Conservation (phyloP, 176 grass and related monocot genomes). For the Elymus sibiricus region DNA sequence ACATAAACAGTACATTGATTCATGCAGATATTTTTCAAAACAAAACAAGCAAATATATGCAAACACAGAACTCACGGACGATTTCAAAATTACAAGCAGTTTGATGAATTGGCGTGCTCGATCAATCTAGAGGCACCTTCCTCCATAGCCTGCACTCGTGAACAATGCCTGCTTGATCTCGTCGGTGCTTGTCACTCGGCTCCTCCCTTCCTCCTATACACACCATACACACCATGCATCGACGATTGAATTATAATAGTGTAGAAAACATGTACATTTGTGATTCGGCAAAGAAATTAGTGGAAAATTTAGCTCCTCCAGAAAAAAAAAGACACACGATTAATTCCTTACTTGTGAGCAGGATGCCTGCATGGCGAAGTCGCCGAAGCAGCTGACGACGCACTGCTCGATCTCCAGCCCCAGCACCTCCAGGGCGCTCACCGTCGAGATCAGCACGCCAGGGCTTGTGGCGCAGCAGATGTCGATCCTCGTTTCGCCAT, state of each 20-base stretch:
- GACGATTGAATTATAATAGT: neutral
- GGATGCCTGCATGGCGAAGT: constrained; percentile 77
- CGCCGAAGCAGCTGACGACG: constrained; percentile 73
- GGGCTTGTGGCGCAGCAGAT: constrained; percentile 68
- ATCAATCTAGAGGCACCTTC: constrained; percentile 44
- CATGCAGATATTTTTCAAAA: neutral
- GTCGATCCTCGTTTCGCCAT: constrained; percentile 58
- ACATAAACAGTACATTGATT: constrained; percentile 2
- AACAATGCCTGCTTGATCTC: constrained; percentile 88
- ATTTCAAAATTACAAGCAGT: neutral
- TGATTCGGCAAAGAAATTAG: neutral
- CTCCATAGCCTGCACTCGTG: constrained; percentile 74
- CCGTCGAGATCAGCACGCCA: constrained; percentile 50
- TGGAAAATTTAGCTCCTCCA: neutral
- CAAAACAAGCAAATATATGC: neutral
- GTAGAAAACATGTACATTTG: neutral
- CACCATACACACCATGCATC: constrained; percentile 1
- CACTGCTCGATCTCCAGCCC: constrained; percentile 79
- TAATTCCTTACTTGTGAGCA: constrained; percentile 51
- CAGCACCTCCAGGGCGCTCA: constrained; percentile 54
- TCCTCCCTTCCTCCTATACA: constrained; percentile 52
- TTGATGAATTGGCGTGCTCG: neutral
- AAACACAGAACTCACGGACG: neutral
- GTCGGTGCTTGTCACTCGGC: constrained; percentile 43
- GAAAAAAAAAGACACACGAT: too few species aligned